Percentiles rank a stretch among this genome's conserved stretches.
These are phyloP conservation scores for Penicillium samsonianum DNA, from an alignment of 495 filamentous ascomycete species.

Conservation along the genomic window DNA sequence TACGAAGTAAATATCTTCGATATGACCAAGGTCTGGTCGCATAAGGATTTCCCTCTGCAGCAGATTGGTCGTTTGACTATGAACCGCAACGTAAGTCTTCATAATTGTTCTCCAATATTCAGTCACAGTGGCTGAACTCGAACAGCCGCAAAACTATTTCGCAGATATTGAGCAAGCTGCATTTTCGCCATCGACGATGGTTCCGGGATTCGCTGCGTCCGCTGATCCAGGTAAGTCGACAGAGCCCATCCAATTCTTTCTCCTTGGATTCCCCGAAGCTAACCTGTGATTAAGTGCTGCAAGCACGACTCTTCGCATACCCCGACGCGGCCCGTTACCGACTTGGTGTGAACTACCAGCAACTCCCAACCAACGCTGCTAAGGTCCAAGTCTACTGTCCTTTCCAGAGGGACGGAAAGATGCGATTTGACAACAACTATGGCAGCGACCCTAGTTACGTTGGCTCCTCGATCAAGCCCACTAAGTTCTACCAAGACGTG, in stretches of 20 bases:
- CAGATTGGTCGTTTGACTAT: constrained; percentile 41
- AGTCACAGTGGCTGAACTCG: too few relatives aligned
- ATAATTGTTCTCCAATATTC: background rate
- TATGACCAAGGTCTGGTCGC: constrained; percentile 43
- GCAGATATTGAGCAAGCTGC: constrained; percentile 53
- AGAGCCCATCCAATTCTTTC: background rate
- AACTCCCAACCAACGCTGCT: constrained; percentile 41
- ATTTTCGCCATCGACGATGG: constrained; percentile 53
- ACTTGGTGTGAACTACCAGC: constrained; percentile 66
- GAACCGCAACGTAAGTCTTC: constrained; percentile 33
- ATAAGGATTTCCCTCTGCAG: constrained; percentile 38
- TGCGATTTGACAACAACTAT: constrained; percentile 63
- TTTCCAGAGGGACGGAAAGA: constrained; percentile 68
- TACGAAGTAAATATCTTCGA: constrained; percentile 45
- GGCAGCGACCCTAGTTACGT: constrained; percentile 64
- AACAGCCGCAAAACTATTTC: constrained; percentile 49
- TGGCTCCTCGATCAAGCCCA: constrained; percentile 21
- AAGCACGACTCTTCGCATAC: constrained; percentile 70
- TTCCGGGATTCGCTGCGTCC: constrained; percentile 46
- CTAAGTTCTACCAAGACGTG: constrained; percentile 21
- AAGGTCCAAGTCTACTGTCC: constrained; percentile 58
- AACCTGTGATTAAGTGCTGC: constrained; percentile 46
- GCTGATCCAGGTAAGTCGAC: constrained; percentile 42
- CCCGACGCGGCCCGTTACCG: constrained; percentile 67
- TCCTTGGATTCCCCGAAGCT: constrained; percentile 33